A percentile compares a stretch with the other conserved stretches of the same genome.
Conservation (phyloP, 441 rosid species). For the Populus hybrid region DNA sequence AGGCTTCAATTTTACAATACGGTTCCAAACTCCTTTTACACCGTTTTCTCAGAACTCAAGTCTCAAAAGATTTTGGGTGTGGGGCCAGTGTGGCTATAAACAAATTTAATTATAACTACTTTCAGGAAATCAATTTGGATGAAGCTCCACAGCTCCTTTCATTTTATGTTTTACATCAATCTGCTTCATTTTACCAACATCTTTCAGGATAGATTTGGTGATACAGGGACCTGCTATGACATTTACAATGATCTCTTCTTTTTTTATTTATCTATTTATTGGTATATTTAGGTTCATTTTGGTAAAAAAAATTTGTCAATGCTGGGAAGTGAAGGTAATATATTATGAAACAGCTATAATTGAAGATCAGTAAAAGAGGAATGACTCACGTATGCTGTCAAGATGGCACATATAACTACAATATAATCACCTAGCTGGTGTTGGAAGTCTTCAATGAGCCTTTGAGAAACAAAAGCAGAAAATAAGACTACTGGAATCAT, state of each 20-base stretch:
- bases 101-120: background rate
- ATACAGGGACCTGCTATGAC: background rate
- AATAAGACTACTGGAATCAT: slow-evolving; percentile 52
- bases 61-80: background rate
- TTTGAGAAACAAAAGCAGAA: slow-evolving; percentile 53
- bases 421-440: slow-evolving; percentile 38
- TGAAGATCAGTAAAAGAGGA: slow-evolving; percentile 3
- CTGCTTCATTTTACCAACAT: background rate
- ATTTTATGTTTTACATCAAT: background rate
- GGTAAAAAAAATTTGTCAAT: background rate
- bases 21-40: background rate
- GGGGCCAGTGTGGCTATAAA: background rate
- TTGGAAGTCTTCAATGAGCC: slow-evolving; percentile 33
- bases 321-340: background rate
- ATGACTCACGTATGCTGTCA: slow-evolving; percentile 51
- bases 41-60: background rate
- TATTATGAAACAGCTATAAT: background rate
- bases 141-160: background rate
- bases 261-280: background rate
- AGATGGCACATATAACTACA: slow-evolving; percentile 32
- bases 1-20: background rate
- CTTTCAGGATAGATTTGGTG: background rate
- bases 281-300: background rate
- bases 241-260: background rate
- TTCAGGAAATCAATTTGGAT: background rate